phyloP scores from a whole-genome alignment of 139 green algal genomes.

The Auxenochlorella pyrenoidosa region DNA sequence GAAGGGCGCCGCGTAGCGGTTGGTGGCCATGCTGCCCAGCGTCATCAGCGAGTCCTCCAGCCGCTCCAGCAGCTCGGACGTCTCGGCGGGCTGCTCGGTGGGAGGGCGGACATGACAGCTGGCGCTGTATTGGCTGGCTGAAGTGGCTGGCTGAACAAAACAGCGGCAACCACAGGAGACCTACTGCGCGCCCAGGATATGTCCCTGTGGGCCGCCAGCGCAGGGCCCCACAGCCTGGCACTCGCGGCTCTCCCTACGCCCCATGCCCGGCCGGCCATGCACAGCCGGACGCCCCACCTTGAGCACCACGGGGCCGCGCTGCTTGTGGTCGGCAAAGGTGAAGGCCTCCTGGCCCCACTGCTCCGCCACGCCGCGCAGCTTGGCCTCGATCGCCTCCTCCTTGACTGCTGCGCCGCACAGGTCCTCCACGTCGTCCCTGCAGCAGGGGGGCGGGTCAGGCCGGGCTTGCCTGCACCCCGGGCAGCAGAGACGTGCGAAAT shows the following conservation, averaged over 20 bases:
- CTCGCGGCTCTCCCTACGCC: too few species aligned
- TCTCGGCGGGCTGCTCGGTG: slow-evolving; percentile 69
- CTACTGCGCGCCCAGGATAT: too few species aligned
- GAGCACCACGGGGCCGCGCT: slow-evolving; percentile 86
- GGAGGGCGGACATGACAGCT: too few species aligned
- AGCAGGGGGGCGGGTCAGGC: not conserved
- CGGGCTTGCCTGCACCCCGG: not conserved
- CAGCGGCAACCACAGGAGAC: too few species aligned
- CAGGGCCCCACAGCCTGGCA: too few species aligned
- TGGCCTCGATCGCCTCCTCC: slow-evolving; percentile 93
- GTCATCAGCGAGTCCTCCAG: slow-evolving; percentile 96
- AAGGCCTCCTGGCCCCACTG: slow-evolving; percentile 65
- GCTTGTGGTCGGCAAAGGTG: slow-evolving; percentile 93
- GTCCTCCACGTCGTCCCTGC: slow-evolving; percentile 90
- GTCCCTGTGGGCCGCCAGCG: not conserved
- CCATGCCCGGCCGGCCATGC: too few species aligned
- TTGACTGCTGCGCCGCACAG: slow-evolving; percentile 84
- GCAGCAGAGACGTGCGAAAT: not conserved
- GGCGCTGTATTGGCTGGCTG: too few species aligned
- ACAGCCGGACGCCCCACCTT: slow-evolving; percentile 58
- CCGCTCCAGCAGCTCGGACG: slow-evolving; percentile 93
- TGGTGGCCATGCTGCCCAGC: slow-evolving; percentile 92
- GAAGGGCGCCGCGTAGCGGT: slow-evolving; percentile 91
- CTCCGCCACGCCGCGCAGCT: slow-evolving; percentile 67
- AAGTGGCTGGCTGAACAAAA: too few species aligned